phyloP scores from a whole-genome alignment of 257 asterid genomes.

The Nicotiana knightiana region DNA sequence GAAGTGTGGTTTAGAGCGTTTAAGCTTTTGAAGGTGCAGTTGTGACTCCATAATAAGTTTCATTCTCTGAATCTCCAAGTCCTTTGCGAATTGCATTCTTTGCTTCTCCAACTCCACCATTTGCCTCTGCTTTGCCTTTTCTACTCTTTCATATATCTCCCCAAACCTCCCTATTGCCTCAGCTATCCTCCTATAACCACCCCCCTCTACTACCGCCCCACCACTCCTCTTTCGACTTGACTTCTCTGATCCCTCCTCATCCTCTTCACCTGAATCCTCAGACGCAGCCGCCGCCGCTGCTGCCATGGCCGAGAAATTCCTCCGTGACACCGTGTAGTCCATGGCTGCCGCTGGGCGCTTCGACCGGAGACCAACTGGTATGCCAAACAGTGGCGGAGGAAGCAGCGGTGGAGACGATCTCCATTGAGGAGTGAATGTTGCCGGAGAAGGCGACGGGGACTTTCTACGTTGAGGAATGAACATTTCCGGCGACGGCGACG shows the following conservation, averaged over 20 bases:
- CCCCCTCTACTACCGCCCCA: conserved; percentile 26
- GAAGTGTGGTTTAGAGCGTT: conserved; percentile 39
- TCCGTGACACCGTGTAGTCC: conserved; percentile 33
- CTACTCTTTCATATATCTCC: conserved; percentile 66
- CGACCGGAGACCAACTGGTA: conserved; percentile 83
- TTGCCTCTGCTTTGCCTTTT: conserved; percentile 74
- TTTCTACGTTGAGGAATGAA: conserved; percentile 17
- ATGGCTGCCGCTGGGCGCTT: conserved; percentile 48
- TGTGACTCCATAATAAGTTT: conserved; percentile 71
- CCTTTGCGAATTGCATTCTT: conserved; percentile 78
- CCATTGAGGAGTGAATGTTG: not conserved
- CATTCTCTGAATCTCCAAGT: conserved; percentile 87
- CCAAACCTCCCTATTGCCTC: conserved; percentile 65
- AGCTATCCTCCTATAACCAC: conserved; percentile 44
- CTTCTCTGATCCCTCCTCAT: conserved; percentile 25
- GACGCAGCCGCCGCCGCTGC: conserved; percentile 67
- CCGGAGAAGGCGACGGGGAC: not conserved
- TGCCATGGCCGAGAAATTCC: conserved; percentile 71
- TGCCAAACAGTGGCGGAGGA: conserved; percentile 45
- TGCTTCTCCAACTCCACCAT: conserved; percentile 91
- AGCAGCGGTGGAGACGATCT: conserved; percentile 13
- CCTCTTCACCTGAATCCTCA: conserved; percentile 23
- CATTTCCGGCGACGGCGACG: conserved; percentile 32
- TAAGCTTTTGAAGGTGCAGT: conserved; percentile 60
- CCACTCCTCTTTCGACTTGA: conserved; percentile 26